These are phyloP conservation scores for Verticillium albo-atrum DNA, from an alignment of 2,329 filamentous ascomycete genomes.

Conservation along the genomic window DNA sequence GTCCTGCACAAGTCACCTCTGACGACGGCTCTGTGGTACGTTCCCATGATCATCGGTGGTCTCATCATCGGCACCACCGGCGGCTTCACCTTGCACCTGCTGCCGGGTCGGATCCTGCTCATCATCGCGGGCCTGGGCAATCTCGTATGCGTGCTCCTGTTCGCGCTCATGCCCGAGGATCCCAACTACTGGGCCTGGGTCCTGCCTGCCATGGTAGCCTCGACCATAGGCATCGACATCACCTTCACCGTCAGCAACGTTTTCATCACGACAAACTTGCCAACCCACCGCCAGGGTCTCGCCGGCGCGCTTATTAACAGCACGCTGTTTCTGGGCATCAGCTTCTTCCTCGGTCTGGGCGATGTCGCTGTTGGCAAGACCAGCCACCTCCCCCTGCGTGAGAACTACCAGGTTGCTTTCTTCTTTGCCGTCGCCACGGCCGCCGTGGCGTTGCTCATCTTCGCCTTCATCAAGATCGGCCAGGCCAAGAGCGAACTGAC, in stretches of 20 bases:
- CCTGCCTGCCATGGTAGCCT: constrained; percentile 65
- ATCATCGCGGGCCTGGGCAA: constrained; percentile 57
- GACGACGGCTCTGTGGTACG: constrained; percentile 64
- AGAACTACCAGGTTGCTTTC: constrained; percentile 61
- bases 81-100: constrained; percentile 62
- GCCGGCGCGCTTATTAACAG: constrained; percentile 70
- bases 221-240: constrained; percentile 70
- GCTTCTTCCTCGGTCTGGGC: constrained; percentile 65
- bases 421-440: constrained; percentile 61
- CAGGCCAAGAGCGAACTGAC: constrained; percentile 15
- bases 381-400: constrained; percentile 32
- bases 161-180: constrained; percentile 57
- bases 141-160: constrained; percentile 54
- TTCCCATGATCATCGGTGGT: constrained; percentile 64
- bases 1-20: constrained; percentile 57
- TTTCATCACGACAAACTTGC: constrained; percentile 71
- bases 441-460: constrained; percentile 43
- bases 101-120: constrained; percentile 60
- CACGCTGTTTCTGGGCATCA: constrained; percentile 67
- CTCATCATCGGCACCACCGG: constrained; percentile 58
- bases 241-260: constrained; percentile 72
- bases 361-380: constrained; percentile 58
- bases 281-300: constrained; percentile 62
- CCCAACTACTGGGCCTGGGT: constrained; percentile 69
- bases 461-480: constrained; percentile 43